Percentiles rank a stretch among this genome's conserved stretches.
Conservation (phyloP, 2,329 filamentous ascomycete species). For the Emergomyces africanus region DNA sequence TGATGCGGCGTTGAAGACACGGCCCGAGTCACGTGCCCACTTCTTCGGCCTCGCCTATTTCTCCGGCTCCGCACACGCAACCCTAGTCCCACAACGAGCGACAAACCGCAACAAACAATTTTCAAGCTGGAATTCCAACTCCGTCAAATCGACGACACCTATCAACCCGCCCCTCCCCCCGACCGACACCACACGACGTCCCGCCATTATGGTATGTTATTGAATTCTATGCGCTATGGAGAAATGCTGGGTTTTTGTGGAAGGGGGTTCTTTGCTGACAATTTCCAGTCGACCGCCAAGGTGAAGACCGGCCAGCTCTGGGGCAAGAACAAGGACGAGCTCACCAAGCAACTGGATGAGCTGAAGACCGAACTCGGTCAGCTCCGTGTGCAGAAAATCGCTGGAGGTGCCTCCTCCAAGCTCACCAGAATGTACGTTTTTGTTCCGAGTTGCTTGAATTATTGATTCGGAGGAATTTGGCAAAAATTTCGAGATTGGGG, state of each 20-base stretch:
- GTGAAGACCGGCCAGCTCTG: conserved; percentile 96
- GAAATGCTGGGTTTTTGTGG: background rate
- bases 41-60: conserved; percentile 17
- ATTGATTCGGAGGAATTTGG: background rate
- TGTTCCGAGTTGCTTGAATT: conserved; percentile 3
- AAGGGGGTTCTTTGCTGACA: background rate
- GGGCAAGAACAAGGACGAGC: conserved; percentile 98
- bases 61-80: conserved; percentile 21
- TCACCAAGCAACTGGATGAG: conserved; percentile 88
- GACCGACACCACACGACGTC: conserved; percentile 35
- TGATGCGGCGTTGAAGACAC: background rate
- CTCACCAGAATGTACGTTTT: conserved; percentile 88
- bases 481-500: background rate
- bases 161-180: conserved; percentile 39
- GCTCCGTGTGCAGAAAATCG: conserved; percentile 97
- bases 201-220: conserved; percentile 33
- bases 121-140: conserved; percentile 23
- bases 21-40: conserved; percentile 10
- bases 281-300: conserved; percentile 48
- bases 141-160: conserved; percentile 29
- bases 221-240: background rate
- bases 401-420: conserved; percentile 83
- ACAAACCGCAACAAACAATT: conserved; percentile 23
- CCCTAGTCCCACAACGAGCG: conserved; percentile 34
- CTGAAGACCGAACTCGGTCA: conserved; percentile 93